phyloP scores from a whole-genome alignment of 2,329 filamentous ascomycete species.

The Clonostachys rosea region DNA sequence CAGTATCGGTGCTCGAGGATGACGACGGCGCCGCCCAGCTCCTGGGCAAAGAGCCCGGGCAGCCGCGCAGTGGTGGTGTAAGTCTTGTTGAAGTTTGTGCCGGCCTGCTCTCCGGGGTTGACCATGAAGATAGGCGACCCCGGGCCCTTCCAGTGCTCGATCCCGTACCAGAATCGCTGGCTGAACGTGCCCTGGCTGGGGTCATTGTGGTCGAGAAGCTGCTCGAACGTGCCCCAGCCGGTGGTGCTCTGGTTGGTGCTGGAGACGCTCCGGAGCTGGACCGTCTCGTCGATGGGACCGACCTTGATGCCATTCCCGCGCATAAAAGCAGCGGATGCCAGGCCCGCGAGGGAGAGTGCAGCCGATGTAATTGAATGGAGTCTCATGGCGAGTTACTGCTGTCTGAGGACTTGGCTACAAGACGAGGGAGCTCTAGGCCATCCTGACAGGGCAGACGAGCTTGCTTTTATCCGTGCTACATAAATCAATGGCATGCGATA shows the following conservation, averaged over 20 bases:
- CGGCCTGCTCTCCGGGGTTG: slow-evolving; percentile 60
- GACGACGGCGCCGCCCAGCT: slow-evolving; percentile 66
- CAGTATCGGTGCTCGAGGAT: slow-evolving; percentile 84
- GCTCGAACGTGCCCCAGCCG: slow-evolving; percentile 32
- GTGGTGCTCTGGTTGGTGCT: not conserved
- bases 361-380: not conserved
- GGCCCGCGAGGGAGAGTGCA: not conserved
- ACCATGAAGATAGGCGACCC: slow-evolving; percentile 74
- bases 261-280: not conserved
- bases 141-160: slow-evolving; percentile 65
- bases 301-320: not conserved
- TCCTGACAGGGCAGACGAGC: no score
- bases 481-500: no score
- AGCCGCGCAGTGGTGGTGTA: slow-evolving; percentile 71
- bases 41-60: slow-evolving; percentile 58
- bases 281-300: not conserved
- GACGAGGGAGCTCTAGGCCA: no score
- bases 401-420: no score
- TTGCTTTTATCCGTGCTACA: no score
- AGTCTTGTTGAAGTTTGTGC: slow-evolving; percentile 44
- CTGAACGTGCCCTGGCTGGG: slow-evolving; percentile 56
- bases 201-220: slow-evolving; percentile 54
- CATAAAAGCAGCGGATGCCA: slow-evolving; percentile 1
- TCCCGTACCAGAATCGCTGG: slow-evolving; percentile 77
- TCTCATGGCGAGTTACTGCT: no score